Percentiles rank a stretch among this genome's conserved stretches.
Evolutionary conservation across 306 rosid species (phyloP).

Genomic region (Luffa acutangula): DNA sequence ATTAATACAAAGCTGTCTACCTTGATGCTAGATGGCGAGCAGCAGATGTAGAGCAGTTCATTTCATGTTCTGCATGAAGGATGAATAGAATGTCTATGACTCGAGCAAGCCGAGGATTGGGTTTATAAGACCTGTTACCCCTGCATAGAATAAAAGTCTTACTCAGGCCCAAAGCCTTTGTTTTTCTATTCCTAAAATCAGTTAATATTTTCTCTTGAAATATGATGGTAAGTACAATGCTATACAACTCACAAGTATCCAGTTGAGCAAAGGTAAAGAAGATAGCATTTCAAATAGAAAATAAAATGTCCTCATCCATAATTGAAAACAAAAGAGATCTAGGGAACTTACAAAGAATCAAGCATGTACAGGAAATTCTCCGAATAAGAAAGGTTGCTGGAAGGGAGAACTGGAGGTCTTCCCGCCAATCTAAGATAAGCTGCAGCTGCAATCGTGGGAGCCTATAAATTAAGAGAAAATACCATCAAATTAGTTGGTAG

Average conservation of each 20-base stretch:
- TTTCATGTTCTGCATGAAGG: conserved; percentile 89
- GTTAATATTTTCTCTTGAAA: background rate
- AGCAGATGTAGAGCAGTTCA: conserved; percentile 90
- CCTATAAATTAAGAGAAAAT: conserved; percentile 32
- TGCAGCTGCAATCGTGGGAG: conserved; percentile 81
- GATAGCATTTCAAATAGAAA: background rate
- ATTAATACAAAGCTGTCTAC: conserved; percentile 20
- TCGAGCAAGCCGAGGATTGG: conserved; percentile 72
- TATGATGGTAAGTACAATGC: background rate
- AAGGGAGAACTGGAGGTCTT: conserved; percentile 86
- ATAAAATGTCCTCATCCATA: background rate
- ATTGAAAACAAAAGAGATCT: background rate
- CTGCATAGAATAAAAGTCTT: conserved; percentile 26
- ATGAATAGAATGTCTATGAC: conserved; percentile 75
- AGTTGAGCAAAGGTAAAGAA: background rate
- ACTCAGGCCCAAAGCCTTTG: background rate
- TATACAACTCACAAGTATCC: background rate
- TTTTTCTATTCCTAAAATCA: background rate
- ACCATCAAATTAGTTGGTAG: background rate
- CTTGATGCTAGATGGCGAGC: conserved; percentile 89
- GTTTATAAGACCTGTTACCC: conserved; percentile 68
- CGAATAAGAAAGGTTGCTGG: conserved; percentile 63
- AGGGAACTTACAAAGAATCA: conserved; percentile 60
- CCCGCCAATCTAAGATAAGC: conserved; percentile 74
- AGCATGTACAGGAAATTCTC: conserved; percentile 92